phyloP scores from a whole-genome alignment of 2,329 filamentous ascomycete genomes.

The Macrophomina pseudophaseolina region DNA sequence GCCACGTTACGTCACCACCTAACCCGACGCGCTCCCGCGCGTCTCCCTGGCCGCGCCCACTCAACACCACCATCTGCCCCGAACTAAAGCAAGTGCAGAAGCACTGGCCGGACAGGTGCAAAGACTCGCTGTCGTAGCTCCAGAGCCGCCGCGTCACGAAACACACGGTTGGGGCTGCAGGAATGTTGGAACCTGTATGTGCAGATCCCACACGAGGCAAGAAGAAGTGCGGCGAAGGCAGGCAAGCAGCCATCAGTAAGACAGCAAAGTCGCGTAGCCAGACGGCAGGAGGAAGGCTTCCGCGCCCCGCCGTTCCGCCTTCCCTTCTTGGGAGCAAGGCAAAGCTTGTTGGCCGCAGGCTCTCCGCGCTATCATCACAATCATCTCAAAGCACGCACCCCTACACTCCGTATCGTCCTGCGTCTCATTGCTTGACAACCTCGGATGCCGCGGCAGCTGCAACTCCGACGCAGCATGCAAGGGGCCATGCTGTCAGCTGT shows the following conservation, averaged over 20 bases:
- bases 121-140: too few species aligned
- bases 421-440: background rate
- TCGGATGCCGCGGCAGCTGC: background rate
- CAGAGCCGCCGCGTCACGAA: too few species aligned
- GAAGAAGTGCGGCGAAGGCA: too few species aligned
- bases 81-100: too few species aligned
- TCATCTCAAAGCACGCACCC: background rate
- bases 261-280: background rate
- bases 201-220: too few species aligned
- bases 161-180: background rate
- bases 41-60: background rate
- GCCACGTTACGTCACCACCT: slow-evolving; percentile 1
- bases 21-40: background rate
- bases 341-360: background rate
- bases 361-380: background rate
- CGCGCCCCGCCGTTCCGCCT: background rate
- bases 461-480: background rate
- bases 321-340: background rate
- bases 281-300: background rate
- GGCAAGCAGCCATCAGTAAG: background rate
- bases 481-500: background rate
- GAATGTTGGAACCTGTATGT: background rate
- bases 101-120: too few species aligned
- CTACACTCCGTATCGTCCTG: background rate
- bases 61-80: background rate